phyloP scores from a whole-genome alignment of 441 rosid genomes.

The Pelargonium cotyledonis region DNA sequence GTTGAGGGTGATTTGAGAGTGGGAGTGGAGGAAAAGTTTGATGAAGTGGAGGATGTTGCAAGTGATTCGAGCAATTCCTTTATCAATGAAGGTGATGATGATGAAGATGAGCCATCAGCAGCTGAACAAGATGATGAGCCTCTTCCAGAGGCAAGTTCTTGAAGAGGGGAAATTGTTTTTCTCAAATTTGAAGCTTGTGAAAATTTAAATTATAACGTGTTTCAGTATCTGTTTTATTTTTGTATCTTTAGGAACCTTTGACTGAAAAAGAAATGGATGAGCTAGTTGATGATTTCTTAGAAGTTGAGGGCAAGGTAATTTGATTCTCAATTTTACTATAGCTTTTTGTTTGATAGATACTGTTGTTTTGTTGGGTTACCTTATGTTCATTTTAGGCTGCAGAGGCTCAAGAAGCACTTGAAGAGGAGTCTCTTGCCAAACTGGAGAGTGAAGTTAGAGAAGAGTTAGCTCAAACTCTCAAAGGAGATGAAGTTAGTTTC shows the following conservation, averaged over 20 bases:
- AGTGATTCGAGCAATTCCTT: constrained; percentile 51
- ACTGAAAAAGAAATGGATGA: constrained; percentile 87
- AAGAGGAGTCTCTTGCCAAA: constrained; percentile 75
- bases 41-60: constrained; percentile 43
- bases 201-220: not conserved
- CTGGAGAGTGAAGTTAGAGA: constrained; percentile 84
- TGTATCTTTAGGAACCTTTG: constrained; percentile 51
- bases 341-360: constrained; percentile 7
- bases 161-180: not conserved
- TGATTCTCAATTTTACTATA: constrained; percentile 15
- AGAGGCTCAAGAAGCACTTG: constrained; percentile 98
- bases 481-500: constrained; percentile 69
- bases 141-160: constrained; percentile 51
- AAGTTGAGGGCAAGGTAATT: constrained; percentile 91
- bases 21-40: constrained; percentile 43
- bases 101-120: constrained; percentile 46
- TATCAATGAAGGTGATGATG: constrained; percentile 23
- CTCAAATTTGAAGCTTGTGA: not conserved
- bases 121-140: constrained; percentile 52
- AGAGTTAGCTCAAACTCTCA: constrained; percentile 68
- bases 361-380: constrained; percentile 23
- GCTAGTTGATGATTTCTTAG: constrained; percentile 68
- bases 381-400: constrained; percentile 72
- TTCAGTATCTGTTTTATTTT: not conserved
- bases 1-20: constrained; percentile 35